Conservation (phyloP, 202 grass and related monocot species). For the Hordeum pubiflorum region DNA sequence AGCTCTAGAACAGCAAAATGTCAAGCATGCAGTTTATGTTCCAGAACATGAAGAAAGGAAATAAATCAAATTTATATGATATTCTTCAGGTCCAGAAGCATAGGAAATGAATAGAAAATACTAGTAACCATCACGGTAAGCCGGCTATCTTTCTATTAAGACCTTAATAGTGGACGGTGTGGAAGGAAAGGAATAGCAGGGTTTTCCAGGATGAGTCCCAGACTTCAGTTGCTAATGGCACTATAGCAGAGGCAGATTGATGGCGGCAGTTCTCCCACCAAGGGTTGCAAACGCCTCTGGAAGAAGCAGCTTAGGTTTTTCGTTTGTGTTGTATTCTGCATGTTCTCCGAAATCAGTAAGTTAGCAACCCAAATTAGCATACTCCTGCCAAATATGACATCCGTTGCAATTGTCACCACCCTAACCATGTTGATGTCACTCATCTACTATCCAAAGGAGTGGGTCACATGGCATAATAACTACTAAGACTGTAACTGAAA, state of each 20-base stretch:
- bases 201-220: not conserved
- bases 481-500: not conserved
- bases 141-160: not conserved
- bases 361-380: slow-evolving; percentile 11
- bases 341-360: slow-evolving; percentile 9
- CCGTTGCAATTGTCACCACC: slow-evolving; percentile 4
- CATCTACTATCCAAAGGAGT: not conserved
- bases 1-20: not conserved
- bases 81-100: not conserved
- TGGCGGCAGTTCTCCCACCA: not conserved
- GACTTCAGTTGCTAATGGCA: not conserved
- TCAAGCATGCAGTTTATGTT: not conserved
- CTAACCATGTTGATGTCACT: not conserved
- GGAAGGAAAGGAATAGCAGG: not conserved
- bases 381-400: not conserved
- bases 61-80: not conserved
- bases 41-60: not conserved
- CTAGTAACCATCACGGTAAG: not conserved
- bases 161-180: not conserved
- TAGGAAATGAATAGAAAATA: not conserved
- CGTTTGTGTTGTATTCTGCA: not conserved
- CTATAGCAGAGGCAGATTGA: not conserved
- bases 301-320: not conserved
- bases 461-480: not conserved
- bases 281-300: not conserved